Conservation (phyloP, 495 filamentous ascomycete genomes). For the Halenospora varia region DNA sequence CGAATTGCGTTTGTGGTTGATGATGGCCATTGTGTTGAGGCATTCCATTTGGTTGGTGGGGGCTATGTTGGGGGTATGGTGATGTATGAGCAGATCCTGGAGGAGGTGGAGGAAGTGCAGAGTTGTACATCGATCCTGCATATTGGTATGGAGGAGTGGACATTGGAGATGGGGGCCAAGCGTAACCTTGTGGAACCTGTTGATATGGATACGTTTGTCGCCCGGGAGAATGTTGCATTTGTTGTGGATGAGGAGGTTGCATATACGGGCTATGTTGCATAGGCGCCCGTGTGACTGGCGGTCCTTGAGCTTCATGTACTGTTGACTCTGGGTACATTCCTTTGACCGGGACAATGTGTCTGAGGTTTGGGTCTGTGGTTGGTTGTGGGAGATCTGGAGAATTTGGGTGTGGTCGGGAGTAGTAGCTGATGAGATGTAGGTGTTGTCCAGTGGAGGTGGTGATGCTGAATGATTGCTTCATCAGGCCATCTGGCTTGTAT, state of each 20-base stretch:
- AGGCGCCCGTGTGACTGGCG: conserved; percentile 41
- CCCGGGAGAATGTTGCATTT: conserved; percentile 38
- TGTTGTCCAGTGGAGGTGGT: conserved; percentile 87
- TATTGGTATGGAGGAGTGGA: conserved; percentile 38
- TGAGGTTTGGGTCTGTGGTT: conserved; percentile 71
- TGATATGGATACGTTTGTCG: conserved; percentile 35
- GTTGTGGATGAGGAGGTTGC: conserved; percentile 37
- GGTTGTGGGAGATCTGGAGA: conserved; percentile 70
- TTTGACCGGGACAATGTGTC: conserved; percentile 79
- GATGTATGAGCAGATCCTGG: not conserved
- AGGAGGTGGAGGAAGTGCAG: conserved; percentile 18
- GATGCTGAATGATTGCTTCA: conserved; percentile 99
- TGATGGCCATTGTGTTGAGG: conserved; percentile 2
- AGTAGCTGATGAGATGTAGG: conserved; percentile 95
- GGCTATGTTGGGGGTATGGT: conserved; percentile 20
- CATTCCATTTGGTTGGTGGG: conserved; percentile 19
- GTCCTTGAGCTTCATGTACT: conserved; percentile 66
- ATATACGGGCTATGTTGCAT: conserved; percentile 40
- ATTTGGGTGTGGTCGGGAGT: conserved; percentile 68
- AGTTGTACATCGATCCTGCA: conserved; percentile 15
- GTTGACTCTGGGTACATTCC: conserved; percentile 97
- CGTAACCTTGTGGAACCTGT: conserved; percentile 39
- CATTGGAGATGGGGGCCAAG: conserved; percentile 62
- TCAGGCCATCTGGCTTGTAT: conserved; percentile 94
- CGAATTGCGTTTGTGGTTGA: conserved; percentile 17